These are phyloP conservation scores for Iris macrosiphon DNA, from an alignment of 106 monocot species.

Conservation along the genomic window DNA sequence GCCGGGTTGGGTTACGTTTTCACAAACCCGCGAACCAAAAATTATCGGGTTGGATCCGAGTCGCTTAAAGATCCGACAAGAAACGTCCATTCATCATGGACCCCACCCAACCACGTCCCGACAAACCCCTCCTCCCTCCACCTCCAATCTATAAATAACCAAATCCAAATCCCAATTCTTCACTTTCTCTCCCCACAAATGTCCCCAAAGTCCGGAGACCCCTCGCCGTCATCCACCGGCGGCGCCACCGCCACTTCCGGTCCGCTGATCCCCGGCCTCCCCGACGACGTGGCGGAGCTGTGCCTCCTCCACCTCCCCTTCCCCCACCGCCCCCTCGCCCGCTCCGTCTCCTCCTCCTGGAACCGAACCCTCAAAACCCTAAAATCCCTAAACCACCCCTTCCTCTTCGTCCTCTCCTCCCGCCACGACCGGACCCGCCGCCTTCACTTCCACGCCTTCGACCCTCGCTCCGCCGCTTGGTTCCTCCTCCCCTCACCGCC, in stretches of 20 bases:
- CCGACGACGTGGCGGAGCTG: slow-evolving; percentile 4
- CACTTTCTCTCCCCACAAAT: no score
- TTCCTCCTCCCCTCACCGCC: slow-evolving; percentile 3
- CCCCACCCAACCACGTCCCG: no score
- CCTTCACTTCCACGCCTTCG: slow-evolving; percentile 5
- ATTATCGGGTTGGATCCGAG: no score
- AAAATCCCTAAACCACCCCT: neutral
- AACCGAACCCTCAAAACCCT: neutral
- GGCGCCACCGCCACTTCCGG: neutral
- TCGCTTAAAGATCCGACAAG: no score
- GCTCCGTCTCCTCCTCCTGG: slow-evolving; percentile 1
- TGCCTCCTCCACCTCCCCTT: slow-evolving; percentile 8
- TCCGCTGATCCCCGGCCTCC: neutral
- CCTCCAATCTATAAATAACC: no score
- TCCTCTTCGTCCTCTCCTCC: slow-evolving; percentile 2
- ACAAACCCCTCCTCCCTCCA: no score
- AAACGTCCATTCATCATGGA: no score
- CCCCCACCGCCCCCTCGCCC: neutral
- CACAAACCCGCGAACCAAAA: no score
- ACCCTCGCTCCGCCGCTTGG: slow-evolving; percentile 1
- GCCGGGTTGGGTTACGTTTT: no score
- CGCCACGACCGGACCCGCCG: neutral
- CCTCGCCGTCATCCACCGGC: no score
- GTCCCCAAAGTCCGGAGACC: no score
- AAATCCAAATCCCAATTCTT: no score